A percentile compares a stretch with the other conserved stretches of the same genome.
These are phyloP conservation scores for Dipsacomyces acuminosporus DNA, from an alignment of 371 early-diverging fungal species.

Conservation along the genomic window DNA sequence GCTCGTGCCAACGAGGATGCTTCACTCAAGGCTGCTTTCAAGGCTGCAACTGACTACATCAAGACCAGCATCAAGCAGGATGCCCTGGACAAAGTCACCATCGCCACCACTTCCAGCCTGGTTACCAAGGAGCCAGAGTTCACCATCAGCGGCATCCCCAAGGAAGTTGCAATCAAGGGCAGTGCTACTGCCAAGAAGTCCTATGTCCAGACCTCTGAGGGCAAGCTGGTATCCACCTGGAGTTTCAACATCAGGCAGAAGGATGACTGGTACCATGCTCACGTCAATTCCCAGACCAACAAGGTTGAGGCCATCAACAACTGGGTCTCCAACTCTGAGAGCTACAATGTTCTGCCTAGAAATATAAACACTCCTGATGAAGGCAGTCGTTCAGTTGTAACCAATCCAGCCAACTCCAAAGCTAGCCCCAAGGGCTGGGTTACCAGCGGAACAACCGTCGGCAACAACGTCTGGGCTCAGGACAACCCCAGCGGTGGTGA, in stretches of 20 bases:
- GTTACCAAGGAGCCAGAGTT: conserved; percentile 13
- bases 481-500: background rate
- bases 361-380: conserved; percentile 11
- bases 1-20: conserved; percentile 2
- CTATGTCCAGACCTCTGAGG: conserved; percentile 16
- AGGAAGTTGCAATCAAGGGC: conserved; percentile 47
- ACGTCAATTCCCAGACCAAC: conserved; percentile 47
- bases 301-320: conserved; percentile 48
- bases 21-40: conserved; percentile 5
- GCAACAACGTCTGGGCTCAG: conserved; percentile 41
- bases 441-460: conserved; percentile 21
- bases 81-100: background rate
- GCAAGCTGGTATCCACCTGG: conserved; percentile 7
- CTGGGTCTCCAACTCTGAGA: conserved; percentile 50
- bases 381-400: conserved; percentile 5
- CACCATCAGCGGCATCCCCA: conserved; percentile 52
- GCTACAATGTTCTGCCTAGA: conserved; percentile 23
- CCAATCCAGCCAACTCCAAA: background rate
- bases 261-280: conserved; percentile 53
- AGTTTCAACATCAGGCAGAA: conserved; percentile 43
- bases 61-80: background rate
- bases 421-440: conserved; percentile 43
- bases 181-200: conserved; percentile 48
- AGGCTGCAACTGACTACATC: conserved; percentile 5
- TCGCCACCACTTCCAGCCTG: conserved; percentile 5